Percentiles rank a stretch among this genome's conserved stretches.
Evolutionary conservation across 2,329 filamentous ascomycete species (phyloP).

Genomic region (Diaporthe caulivora): DNA sequence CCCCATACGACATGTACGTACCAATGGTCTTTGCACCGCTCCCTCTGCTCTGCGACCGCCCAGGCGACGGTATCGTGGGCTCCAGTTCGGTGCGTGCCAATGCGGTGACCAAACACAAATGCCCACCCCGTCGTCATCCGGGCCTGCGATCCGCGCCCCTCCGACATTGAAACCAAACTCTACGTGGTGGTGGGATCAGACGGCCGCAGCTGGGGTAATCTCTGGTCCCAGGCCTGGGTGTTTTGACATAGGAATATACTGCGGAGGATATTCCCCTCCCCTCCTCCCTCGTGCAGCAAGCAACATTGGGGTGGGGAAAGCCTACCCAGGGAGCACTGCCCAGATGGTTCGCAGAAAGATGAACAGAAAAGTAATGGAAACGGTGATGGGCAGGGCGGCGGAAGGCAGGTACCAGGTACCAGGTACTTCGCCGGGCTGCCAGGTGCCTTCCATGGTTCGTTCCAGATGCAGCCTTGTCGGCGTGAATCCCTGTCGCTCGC

Average conservation of each 20-base stretch:
- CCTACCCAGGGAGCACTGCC: not conserved
- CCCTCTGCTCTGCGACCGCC: not conserved
- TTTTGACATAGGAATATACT: constrained; percentile 4
- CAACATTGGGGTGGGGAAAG: constrained; percentile 14
- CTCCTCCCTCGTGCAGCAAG: constrained; percentile 7
- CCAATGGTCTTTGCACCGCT: not conserved
- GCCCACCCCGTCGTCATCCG: not conserved
- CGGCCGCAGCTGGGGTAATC: not conserved
- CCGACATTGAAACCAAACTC: constrained; percentile 5
- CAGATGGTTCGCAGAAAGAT: constrained; percentile 23
- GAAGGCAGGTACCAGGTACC: constrained; percentile 34
- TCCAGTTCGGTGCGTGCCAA: constrained; percentile 10
- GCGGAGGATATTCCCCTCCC: too few relatives aligned
- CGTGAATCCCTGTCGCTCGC: constrained; percentile 35
- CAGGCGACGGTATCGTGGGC: constrained; percentile 14
- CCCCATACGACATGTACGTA: not conserved
- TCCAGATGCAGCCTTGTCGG: constrained; percentile 39
- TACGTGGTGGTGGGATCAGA: constrained; percentile 8
- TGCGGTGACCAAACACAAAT: not conserved
- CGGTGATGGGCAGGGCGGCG: constrained; percentile 6
- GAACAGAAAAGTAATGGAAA: constrained; percentile 29
- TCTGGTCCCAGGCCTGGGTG: not conserved
- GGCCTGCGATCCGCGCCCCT: not conserved
- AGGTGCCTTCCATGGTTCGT: constrained; percentile 30
- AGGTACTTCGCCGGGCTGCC: constrained; percentile 13